These are phyloP conservation scores for Cornus suecica DNA, from an alignment of 148 eudicot genomes.

Conservation along the genomic window DNA sequence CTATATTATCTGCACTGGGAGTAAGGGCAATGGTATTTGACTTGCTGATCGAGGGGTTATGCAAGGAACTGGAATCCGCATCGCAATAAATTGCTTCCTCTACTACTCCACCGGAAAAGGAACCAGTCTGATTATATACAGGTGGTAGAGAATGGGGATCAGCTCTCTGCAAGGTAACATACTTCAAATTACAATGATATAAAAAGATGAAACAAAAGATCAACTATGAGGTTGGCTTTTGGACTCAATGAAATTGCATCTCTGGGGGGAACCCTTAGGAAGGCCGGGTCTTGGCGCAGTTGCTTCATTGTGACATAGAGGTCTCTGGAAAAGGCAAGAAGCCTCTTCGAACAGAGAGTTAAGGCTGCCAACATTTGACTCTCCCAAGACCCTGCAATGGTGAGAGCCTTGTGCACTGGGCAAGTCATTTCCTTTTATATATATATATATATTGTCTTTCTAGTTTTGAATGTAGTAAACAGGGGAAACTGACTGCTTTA, in stretches of 20 bases:
- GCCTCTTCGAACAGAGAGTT: no score
- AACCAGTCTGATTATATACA: constrained; percentile 21
- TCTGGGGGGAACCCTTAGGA: not conserved
- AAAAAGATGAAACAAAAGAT: not conserved
- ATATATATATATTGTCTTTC: not conserved
- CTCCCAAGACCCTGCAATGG: no score
- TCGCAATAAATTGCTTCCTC: constrained; percentile 34
- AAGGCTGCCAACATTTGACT: no score
- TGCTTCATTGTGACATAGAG: no score
- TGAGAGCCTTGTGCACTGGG: no score
- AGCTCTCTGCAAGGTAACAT: constrained; percentile 33
- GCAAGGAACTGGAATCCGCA: constrained; percentile 28
- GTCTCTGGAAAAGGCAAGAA: no score
- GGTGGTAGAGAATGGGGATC: constrained; percentile 34
- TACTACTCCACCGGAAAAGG: constrained; percentile 19
- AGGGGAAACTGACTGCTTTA: not conserved
- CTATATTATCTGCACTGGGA: constrained; percentile 15
- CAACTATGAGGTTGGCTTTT: not conserved
- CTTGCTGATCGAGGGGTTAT: constrained; percentile 14
- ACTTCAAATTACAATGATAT: not conserved
- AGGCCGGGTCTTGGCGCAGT: no score
- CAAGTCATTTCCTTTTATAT: no score
- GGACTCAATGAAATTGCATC: not conserved
- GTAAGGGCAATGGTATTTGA: constrained; percentile 9
- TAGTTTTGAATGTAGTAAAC: not conserved